Evolutionary conservation across 1,284 basidiomycete species (phyloP).

Genomic region (Mycena citricolor): DNA sequence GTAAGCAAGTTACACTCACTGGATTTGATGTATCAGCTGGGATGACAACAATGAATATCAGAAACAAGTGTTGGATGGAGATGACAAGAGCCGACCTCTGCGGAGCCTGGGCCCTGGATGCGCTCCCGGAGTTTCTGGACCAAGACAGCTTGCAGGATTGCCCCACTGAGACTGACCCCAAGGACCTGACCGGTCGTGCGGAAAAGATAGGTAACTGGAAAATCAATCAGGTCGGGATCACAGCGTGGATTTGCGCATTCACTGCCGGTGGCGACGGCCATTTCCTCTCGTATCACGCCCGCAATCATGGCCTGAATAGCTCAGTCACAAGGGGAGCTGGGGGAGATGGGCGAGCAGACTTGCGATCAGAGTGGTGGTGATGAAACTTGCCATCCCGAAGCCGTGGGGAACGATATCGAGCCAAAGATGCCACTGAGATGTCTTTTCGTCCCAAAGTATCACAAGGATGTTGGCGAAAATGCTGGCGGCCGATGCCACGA

Average conservation of each 20-base stretch:
- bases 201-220: slow-evolving; percentile 84
- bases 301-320: slow-evolving; percentile 76
- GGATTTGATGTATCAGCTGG: slow-evolving; percentile 70
- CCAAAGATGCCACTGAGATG: slow-evolving; percentile 69
- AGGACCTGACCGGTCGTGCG: slow-evolving; percentile 89
- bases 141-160: slow-evolving; percentile 76
- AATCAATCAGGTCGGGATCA: slow-evolving; percentile 1
- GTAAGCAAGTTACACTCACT: slow-evolving; percentile 41
- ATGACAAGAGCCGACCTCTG: slow-evolving; percentile 51
- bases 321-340: slow-evolving; percentile 11
- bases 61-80: slow-evolving; percentile 20
- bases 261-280: slow-evolving; percentile 88
- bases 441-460: slow-evolving; percentile 60
- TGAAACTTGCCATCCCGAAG: slow-evolving; percentile 79
- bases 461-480: slow-evolving; percentile 59
- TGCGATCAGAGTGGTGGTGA: slow-evolving; percentile 82
- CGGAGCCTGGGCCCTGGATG: slow-evolving; percentile 74
- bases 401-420: slow-evolving; percentile 76
- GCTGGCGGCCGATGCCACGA: slow-evolving; percentile 55
- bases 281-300: slow-evolving; percentile 75
- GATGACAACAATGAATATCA: slow-evolving; percentile 23
- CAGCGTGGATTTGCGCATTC: too few species aligned
- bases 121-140: slow-evolving; percentile 63
- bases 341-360: slow-evolving; percentile 29
- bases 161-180: slow-evolving; percentile 82